These are phyloP conservation scores for Pilaira anomala DNA, from an alignment of 192 early-diverging fungal species.

Conservation along the genomic window DNA sequence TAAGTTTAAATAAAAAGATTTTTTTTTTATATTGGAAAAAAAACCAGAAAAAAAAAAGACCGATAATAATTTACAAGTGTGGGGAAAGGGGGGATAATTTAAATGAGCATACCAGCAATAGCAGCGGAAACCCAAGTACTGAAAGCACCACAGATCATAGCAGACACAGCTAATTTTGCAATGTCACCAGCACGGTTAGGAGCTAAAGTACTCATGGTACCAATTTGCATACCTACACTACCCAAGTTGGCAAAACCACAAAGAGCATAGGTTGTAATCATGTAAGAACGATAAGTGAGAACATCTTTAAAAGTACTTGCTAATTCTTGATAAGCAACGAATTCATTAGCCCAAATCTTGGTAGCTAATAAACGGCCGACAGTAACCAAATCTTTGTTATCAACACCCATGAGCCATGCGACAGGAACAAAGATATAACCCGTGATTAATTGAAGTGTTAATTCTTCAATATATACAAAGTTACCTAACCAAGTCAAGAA, in stretches of 20 bases:
- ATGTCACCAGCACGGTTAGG: slow-evolving; percentile 67
- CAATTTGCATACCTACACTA: slow-evolving; percentile 82
- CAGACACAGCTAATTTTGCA: slow-evolving; percentile 69
- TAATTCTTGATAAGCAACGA: slow-evolving; percentile 67
- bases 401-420: slow-evolving; percentile 58
- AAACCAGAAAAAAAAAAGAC: too few relatives aligned
- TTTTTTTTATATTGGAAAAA: too few relatives aligned
- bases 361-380: slow-evolving; percentile 65
- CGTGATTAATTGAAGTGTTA: slow-evolving; percentile 66
- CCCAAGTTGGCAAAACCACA: slow-evolving; percentile 88
- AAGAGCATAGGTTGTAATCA: slow-evolving; percentile 70
- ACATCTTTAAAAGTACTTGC: slow-evolving; percentile 29
- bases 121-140: slow-evolving; percentile 78
- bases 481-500: slow-evolving; percentile 68
- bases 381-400: slow-evolving; percentile 38
- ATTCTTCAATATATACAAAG: slow-evolving; percentile 53
- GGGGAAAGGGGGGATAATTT: neutral
- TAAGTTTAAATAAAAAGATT: too few relatives aligned
- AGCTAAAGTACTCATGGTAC: slow-evolving; percentile 69
- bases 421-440: slow-evolving; percentile 79
- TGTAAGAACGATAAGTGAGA: slow-evolving; percentile 46
- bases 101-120: slow-evolving; percentile 69
- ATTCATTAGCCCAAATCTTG: slow-evolving; percentile 86
- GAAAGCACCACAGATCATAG: slow-evolving; percentile 77
- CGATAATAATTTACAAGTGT: neutral